A percentile compares a stretch with the other conserved stretches of the same genome.
phyloP scores from a whole-genome alignment of 495 filamentous ascomycete species.

The Aspergillus ostianus region DNA sequence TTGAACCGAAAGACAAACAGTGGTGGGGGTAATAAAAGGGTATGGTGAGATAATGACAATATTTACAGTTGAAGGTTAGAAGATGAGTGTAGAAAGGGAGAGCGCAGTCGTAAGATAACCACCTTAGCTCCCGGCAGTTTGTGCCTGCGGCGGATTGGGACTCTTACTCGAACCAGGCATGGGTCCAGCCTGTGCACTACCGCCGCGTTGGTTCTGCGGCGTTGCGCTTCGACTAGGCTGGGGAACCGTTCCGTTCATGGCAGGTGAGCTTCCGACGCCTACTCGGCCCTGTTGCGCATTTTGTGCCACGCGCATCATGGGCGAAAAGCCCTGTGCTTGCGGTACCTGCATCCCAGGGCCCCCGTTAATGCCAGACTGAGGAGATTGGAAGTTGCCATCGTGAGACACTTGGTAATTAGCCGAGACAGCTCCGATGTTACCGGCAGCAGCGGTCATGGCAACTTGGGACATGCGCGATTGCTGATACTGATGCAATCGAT shows the following conservation, averaged over 20 bases:
- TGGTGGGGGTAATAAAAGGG: slow-evolving; percentile 5
- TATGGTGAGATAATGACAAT: slow-evolving; percentile 21
- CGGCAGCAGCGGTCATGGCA: slow-evolving; percentile 68
- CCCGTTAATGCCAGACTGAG: slow-evolving; percentile 35
- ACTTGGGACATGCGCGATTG: slow-evolving; percentile 54
- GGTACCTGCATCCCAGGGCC: slow-evolving; percentile 41
- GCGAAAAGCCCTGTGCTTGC: slow-evolving; percentile 67
- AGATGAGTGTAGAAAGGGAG: slow-evolving; percentile 9
- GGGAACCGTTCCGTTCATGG: slow-evolving; percentile 39
- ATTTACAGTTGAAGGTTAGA: slow-evolving; percentile 38
- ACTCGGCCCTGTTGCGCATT: slow-evolving; percentile 43
- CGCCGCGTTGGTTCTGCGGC: slow-evolving; percentile 49
- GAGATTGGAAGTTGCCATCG: slow-evolving; percentile 39
- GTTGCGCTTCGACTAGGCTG: slow-evolving; percentile 49
- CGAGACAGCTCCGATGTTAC: slow-evolving; percentile 42
- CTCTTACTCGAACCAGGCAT: slow-evolving; percentile 42
- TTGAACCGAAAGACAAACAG: slow-evolving; percentile 5
- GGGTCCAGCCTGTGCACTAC: slow-evolving; percentile 39
- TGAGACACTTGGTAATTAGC: slow-evolving; percentile 43
- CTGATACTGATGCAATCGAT: slow-evolving; percentile 54
- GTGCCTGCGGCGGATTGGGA: slow-evolving; percentile 44
- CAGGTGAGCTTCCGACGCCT: slow-evolving; percentile 38
- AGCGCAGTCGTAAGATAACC: neutral
- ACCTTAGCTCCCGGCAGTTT: slow-evolving; percentile 38
- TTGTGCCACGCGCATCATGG: slow-evolving; percentile 71